Conservation (phyloP, 192 early-diverging fungal genomes). For the Backusella tarrabulga region DNA sequence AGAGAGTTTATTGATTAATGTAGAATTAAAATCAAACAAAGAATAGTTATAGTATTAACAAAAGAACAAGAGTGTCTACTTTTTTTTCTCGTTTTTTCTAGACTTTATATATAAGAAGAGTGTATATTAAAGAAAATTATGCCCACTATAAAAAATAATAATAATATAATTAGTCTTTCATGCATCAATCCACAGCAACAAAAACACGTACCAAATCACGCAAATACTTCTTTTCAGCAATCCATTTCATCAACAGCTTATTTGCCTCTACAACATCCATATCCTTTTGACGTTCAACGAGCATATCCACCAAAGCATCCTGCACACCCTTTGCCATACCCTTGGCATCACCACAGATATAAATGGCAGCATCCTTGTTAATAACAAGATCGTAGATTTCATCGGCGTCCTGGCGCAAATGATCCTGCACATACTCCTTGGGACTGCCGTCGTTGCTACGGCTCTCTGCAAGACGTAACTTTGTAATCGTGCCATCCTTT, state of each 20-base stretch:
- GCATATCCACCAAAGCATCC: conserved; percentile 66
- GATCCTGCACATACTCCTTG: conserved; percentile 89
- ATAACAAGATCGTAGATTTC: conserved; percentile 58
- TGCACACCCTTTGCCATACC: conserved; percentile 91
- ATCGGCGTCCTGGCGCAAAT: conserved; percentile 52
- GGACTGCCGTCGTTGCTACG: conserved; percentile 46
- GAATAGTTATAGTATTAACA: neutral
- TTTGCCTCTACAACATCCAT: conserved; percentile 51
- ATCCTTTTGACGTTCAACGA: conserved; percentile 43
- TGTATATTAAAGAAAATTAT: neutral
- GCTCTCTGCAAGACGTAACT: conserved; percentile 66
- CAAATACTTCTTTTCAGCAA: conserved; percentile 62
- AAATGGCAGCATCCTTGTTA: conserved; percentile 62
- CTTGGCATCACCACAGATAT: conserved; percentile 83
- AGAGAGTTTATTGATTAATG: neutral
- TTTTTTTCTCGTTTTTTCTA: neutral
- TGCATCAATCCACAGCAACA: neutral
- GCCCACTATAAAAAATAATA: neutral
- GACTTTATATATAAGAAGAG: neutral
- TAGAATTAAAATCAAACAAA: neutral
- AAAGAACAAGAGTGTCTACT: neutral
- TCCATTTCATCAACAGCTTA: conserved; percentile 61
- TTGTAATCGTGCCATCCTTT: conserved; percentile 52
- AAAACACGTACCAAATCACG: conserved; percentile 49
- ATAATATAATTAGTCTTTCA: neutral